These are phyloP conservation scores for Erodium moschatum DNA, from an alignment of 441 rosid species.

Conservation along the genomic window DNA sequence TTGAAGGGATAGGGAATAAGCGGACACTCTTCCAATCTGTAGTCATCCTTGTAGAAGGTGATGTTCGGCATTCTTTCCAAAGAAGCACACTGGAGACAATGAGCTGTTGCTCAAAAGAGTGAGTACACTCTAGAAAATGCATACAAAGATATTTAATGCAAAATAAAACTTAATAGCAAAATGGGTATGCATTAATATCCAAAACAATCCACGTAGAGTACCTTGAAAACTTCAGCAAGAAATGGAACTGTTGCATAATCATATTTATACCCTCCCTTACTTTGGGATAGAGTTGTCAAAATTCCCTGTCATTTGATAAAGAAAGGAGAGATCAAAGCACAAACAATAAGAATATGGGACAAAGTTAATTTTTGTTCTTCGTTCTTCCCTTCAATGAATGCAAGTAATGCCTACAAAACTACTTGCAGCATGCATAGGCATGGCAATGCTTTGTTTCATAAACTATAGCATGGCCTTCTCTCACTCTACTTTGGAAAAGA, in stretches of 20 bases:
- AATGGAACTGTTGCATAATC: conserved; percentile 69
- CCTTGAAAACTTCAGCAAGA: conserved; percentile 68
- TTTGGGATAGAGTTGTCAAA: conserved; percentile 57
- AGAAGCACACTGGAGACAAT: conserved; percentile 50
- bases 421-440: too few species aligned
- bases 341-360: background rate
- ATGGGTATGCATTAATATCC: conserved; percentile 4
- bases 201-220: conserved; percentile 11
- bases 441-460: too few species aligned
- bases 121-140: background rate
- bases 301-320: conserved; percentile 40
- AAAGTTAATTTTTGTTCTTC: background rate
- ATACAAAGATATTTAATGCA: background rate
- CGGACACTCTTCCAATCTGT: conserved; percentile 63
- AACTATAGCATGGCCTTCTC: background rate
- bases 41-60: conserved; percentile 48
- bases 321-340: background rate
- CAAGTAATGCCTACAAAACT: background rate
- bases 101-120: conserved; percentile 33
- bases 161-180: background rate
- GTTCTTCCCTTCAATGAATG: background rate
- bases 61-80: conserved; percentile 40
- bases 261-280: conserved; percentile 54
- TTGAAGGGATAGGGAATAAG: conserved; percentile 58
- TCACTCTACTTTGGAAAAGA: background rate